Conservation (phyloP, 2,329 filamentous ascomycete genomes). For the Fusarium nisikadoi region DNA sequence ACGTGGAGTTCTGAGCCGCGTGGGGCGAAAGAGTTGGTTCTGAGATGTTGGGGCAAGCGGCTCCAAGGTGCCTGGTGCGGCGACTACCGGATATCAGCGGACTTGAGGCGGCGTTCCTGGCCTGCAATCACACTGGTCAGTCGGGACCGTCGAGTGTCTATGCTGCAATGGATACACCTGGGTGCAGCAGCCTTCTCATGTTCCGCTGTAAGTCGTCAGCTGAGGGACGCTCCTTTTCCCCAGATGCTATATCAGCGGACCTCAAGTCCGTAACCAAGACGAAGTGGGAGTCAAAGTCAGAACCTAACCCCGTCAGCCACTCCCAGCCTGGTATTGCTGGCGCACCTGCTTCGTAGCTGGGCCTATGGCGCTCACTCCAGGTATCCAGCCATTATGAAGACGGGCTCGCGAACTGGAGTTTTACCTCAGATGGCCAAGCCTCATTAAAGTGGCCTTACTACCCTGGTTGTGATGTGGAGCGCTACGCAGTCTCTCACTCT, state of each 20-base stretch:
- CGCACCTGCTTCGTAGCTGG: background rate
- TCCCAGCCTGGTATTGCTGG: background rate
- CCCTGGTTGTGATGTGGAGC: background rate
- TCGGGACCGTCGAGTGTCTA: background rate
- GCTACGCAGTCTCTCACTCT: background rate
- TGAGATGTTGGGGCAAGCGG: background rate
- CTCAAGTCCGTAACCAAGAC: background rate
- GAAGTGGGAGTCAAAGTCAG: background rate
- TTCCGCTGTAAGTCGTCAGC: background rate
- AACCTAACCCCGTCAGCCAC: background rate
- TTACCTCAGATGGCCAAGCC: background rate
- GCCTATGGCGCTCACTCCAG: background rate
- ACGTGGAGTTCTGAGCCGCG: background rate
- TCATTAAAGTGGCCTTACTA: background rate
- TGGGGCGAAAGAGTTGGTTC: background rate
- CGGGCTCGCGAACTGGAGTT: background rate
- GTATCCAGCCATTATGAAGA: background rate
- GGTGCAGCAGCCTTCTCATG: background rate
- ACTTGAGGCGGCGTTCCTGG: background rate
- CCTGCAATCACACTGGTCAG: background rate
- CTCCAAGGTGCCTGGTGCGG: background rate
- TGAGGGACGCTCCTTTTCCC: background rate
- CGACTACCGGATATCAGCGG: background rate
- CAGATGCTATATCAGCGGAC: background rate
- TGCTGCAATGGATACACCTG: constrained; percentile 3